These are phyloP conservation scores for Saccharomyces hybrid DNA, from an alignment of 1,139 yeast species.

Conservation along the genomic window DNA sequence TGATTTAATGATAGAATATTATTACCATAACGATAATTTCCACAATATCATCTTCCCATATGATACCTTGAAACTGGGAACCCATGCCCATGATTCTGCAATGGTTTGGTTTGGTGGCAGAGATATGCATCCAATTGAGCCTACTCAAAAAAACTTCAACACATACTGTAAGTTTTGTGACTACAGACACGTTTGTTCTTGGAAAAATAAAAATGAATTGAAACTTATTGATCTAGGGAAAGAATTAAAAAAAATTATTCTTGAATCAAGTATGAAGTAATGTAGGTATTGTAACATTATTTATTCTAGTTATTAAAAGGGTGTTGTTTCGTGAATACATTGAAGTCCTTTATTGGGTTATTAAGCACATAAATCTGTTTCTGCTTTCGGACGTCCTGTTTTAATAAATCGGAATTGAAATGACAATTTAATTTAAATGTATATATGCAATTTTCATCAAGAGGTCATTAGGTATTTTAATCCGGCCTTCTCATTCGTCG, in stretches of 20 bases:
- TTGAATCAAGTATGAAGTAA: background rate
- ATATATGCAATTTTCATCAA: background rate
- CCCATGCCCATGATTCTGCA: slow-evolving; percentile 33
- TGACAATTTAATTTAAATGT: background rate
- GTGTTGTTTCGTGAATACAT: too few species aligned
- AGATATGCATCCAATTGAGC: slow-evolving; percentile 35
- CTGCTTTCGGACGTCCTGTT: background rate
- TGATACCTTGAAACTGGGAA: slow-evolving; percentile 27
- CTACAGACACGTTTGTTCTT: slow-evolving; percentile 35
- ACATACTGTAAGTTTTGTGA: slow-evolving; percentile 48
- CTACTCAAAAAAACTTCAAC: slow-evolving; percentile 30
- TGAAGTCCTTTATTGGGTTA: background rate
- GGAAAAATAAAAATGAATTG: slow-evolving; percentile 19
- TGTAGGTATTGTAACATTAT: background rate
- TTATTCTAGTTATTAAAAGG: background rate
- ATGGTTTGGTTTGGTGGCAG: slow-evolving; percentile 51
- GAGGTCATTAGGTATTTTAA: background rate
- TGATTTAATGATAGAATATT: slow-evolving; percentile 46
- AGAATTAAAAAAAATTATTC: background rate
- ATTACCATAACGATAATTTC: slow-evolving; percentile 36
- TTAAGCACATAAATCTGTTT: background rate
- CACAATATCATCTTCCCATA: slow-evolving; percentile 35
- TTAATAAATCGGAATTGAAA: background rate
- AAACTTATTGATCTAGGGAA: background rate
- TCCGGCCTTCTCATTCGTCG: background rate